A percentile compares a stretch with the other conserved stretches of the same genome.
These are phyloP conservation scores for Wallacemonas sp. DNA, from an alignment of 208 protist genomes.

Conservation along the genomic window DNA sequence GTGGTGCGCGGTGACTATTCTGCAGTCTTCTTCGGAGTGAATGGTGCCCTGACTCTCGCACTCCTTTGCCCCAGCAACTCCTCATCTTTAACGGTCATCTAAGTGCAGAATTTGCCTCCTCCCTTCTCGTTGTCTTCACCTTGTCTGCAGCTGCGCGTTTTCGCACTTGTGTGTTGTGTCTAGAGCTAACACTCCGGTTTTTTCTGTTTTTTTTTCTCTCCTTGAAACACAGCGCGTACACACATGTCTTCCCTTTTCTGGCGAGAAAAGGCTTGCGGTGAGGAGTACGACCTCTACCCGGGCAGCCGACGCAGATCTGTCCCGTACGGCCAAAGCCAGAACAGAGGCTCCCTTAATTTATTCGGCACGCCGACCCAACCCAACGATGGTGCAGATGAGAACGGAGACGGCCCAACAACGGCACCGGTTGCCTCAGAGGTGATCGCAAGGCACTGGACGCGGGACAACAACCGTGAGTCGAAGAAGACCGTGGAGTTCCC, in stretches of 20 bases:
- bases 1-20: too few species aligned
- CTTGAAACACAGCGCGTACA: background rate
- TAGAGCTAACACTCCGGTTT: too few species aligned
- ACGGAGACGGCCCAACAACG: background rate
- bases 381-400: too few species aligned
- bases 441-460: constrained; percentile 6
- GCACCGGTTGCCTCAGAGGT: background rate
- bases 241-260: constrained; percentile 8
- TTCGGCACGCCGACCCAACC: too few species aligned
- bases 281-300: constrained; percentile 14
- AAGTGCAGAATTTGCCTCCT: too few species aligned
- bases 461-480: constrained; percentile 50
- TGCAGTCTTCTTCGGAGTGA: too few species aligned
- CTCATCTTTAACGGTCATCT: too few species aligned
- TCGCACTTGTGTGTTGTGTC: too few species aligned
- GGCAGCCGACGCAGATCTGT: constrained; percentile 3
- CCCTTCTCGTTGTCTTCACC: too few species aligned
- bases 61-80: too few species aligned
- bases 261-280: constrained; percentile 1
- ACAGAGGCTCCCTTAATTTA: constrained; percentile 38
- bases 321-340: constrained; percentile 8
- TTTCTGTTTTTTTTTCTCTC: background rate
- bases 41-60: too few species aligned
- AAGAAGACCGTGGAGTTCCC: constrained; percentile 65
- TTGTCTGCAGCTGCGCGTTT: too few species aligned